Base-by-base conservation (phyloP, 768 basidiomycete species). In the Trametes punicea region DNA sequence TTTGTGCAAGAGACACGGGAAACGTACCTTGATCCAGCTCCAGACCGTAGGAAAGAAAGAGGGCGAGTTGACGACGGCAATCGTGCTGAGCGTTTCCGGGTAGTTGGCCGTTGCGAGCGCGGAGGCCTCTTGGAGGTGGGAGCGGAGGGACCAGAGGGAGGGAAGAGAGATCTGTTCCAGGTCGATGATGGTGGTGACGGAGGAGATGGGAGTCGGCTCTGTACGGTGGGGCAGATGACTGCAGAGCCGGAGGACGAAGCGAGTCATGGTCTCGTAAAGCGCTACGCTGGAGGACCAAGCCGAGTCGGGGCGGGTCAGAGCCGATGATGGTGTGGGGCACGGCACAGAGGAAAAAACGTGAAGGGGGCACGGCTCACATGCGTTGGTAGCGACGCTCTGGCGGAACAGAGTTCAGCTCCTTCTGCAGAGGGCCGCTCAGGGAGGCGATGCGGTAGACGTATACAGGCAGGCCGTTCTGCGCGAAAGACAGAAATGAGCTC, bases 31-130 rank as follows among this genome's bases (percentile, higher is more conserved):
- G 67, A 93, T 77, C 90, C 90, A 93, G 29, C 77, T 78, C 90
- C 90, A 93, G 9, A 93, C 75, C 2, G 85, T 88, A 2, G 86
- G 81, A 69, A 93, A 93, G 75, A 91, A 93, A 0, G 82, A 74
- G 0, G 92, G 91, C 0, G 89, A 84, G 61, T 93, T 92, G 51
- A 93, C 83, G 51, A 93, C 70, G 10, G 77, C 84, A 62, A 86
- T 81, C 31, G 79, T 77, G 62, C 79, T 73, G 38, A 91, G 73
- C 0, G 88, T 90, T 69, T 93, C 90, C 1, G 90, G 89, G 66
- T 92, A 92, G 63, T 90, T 85, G 7, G 87, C 87, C 0, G 87
- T 88, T 0, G 87, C 88, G 38, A 93, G 77, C 18, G 73, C 73
- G 38, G 85, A 84, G 0, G 90, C 87, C 64, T 91, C 84, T 60